These are phyloP conservation scores for Allium cepa DNA, from an alignment of 106 monocot genomes.

Conservation along the genomic window DNA sequence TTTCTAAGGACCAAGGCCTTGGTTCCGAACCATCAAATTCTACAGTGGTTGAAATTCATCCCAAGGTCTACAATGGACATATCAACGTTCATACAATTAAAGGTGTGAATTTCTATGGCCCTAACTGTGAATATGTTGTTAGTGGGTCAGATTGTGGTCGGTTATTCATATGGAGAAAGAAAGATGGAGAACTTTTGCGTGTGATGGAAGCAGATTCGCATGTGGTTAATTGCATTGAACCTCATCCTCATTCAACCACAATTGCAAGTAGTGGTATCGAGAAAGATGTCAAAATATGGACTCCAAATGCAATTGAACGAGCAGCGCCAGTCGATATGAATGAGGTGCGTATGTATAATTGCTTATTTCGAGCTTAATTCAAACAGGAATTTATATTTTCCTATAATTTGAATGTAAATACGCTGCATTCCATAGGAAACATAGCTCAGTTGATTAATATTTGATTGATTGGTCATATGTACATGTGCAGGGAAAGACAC, in stretches of 20 bases:
- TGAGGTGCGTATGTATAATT: conserved; percentile 42
- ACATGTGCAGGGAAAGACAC: no score
- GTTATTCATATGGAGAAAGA: conserved; percentile 93
- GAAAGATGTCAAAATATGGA: conserved; percentile 84
- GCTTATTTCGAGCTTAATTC: background rate
- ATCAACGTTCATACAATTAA: conserved; percentile 69
- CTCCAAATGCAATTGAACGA: conserved; percentile 53
- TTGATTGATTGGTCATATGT: no score
- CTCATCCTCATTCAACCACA: conserved; percentile 52
- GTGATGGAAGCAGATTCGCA: conserved; percentile 83
- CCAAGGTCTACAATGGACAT: conserved; percentile 54
- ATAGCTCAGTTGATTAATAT: background rate
- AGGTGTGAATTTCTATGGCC: conserved; percentile 85
- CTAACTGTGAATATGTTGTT: conserved; percentile 79
- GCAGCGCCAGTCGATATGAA: conserved; percentile 41
- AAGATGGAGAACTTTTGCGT: conserved; percentile 64
- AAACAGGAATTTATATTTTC: background rate
- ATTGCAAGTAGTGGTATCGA: conserved; percentile 92
- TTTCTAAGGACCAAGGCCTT: conserved; percentile 61
- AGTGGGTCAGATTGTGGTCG: conserved; percentile 97
- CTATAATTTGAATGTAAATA: background rate
- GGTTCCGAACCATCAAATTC: conserved; percentile 30
- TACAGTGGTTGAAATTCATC: background rate
- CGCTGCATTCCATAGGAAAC: background rate
- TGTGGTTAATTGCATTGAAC: conserved; percentile 86